Evolutionary conservation across 257 asterid genomes (phyloP).

Genomic region (Ajuga chamaepitys): DNA sequence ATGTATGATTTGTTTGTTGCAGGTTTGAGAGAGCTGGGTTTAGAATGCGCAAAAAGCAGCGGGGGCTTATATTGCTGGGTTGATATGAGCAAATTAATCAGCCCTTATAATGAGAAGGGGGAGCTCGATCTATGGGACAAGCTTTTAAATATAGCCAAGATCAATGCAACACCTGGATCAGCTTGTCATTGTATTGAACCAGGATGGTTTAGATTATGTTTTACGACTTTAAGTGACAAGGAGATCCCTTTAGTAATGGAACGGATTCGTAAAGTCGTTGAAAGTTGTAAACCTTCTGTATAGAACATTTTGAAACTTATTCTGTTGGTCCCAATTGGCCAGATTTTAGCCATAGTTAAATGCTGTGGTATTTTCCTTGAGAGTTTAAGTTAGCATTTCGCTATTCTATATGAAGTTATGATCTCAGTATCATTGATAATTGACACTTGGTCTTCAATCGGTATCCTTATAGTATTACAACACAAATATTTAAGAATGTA

Average conservation of each 20-base stretch:
- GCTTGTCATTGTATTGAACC: slow-evolving; percentile 98
- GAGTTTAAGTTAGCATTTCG: slow-evolving; percentile 8
- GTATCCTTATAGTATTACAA: slow-evolving; percentile 16
- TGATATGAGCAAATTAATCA: slow-evolving; percentile 79
- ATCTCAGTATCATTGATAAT: slow-evolving; percentile 9
- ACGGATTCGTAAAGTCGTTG: slow-evolving; percentile 60
- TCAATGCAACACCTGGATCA: slow-evolving; percentile 81
- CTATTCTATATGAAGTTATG: background rate
- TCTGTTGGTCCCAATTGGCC: slow-evolving; percentile 19
- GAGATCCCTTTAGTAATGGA: slow-evolving; percentile 68
- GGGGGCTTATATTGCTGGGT: slow-evolving; percentile 92
- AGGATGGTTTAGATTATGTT: slow-evolving; percentile 96
- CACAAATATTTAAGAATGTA: slow-evolving; percentile 12
- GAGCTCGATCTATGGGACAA: slow-evolving; percentile 92
- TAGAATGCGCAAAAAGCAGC: slow-evolving; percentile 58
- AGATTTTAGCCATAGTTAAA: slow-evolving; percentile 19
- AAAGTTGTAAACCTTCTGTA: slow-evolving; percentile 59
- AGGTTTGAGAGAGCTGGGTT: slow-evolving; percentile 56
- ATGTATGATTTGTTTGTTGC: slow-evolving; percentile 51
- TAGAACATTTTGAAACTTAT: slow-evolving; percentile 25
- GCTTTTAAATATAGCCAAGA: slow-evolving; percentile 60
- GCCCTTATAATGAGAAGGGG: slow-evolving; percentile 75
- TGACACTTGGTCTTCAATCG: slow-evolving; percentile 10
- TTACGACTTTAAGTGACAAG: slow-evolving; percentile 47
- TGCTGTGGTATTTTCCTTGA: slow-evolving; percentile 12